Evolutionary conservation across 306 rosid genomes (phyloP).

Genomic region (Pachyrhizus erosus): DNA sequence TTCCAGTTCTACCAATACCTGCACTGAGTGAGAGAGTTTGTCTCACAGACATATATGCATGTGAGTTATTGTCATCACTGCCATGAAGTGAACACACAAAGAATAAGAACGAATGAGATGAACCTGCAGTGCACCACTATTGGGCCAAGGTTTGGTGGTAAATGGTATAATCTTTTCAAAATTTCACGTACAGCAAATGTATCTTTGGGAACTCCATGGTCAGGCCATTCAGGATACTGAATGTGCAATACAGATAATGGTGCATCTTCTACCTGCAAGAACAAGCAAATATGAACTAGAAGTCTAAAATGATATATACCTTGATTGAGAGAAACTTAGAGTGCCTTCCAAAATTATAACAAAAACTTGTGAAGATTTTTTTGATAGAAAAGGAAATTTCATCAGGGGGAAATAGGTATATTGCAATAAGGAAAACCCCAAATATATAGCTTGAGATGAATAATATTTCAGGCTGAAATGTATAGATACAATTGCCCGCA

Average conservation of each 20-base stretch:
- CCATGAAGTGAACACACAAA: background rate
- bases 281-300: slow-evolving; percentile 29
- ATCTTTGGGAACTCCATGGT: slow-evolving; percentile 90
- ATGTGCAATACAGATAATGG: slow-evolving; percentile 79
- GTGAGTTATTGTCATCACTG: background rate
- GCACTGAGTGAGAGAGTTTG: slow-evolving; percentile 72
- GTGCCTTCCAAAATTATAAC: slow-evolving; percentile 34
- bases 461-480: slow-evolving; percentile 4
- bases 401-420: background rate
- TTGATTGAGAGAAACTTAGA: slow-evolving; percentile 26
- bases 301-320: background rate
- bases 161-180: slow-evolving; percentile 64
- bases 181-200: slow-evolving; percentile 78
- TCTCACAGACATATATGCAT: slow-evolving; percentile 56
- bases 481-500: background rate
- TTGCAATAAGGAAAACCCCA: background rate
- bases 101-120: slow-evolving; percentile 39
- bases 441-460: background rate
- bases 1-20: slow-evolving; percentile 98
- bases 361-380: background rate
- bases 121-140: slow-evolving; percentile 97
- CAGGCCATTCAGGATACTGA: slow-evolving; percentile 96
- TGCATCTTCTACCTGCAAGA: slow-evolving; percentile 66
- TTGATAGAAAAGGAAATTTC: background rate
- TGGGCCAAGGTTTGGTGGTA: slow-evolving; percentile 80